A percentile compares a stretch with the other conserved stretches of the same genome.
Evolutionary conservation across 2,329 filamentous ascomycete species (phyloP).

Genomic region (Chaetothyriales sp.): DNA sequence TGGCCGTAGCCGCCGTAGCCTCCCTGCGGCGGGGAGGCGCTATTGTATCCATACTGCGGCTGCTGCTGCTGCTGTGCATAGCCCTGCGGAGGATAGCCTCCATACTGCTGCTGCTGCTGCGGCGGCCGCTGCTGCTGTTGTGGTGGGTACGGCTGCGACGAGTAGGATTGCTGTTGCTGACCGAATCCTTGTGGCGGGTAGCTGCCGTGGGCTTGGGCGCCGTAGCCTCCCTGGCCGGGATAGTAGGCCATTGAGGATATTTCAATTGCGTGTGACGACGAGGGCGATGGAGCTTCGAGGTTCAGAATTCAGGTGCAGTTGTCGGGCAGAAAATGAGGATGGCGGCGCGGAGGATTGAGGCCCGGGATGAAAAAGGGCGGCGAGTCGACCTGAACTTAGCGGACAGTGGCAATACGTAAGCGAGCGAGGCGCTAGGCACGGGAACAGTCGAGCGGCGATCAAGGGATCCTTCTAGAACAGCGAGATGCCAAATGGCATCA

Average conservation of each 20-base stretch:
- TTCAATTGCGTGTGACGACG: background rate
- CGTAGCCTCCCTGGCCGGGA: conserved; percentile 41
- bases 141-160: conserved; percentile 18
- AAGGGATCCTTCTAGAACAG: too few species aligned
- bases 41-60: conserved; percentile 25
- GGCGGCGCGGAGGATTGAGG: background rate
- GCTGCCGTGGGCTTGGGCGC: conserved; percentile 34
- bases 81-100: conserved; percentile 18
- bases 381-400: background rate
- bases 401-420: background rate
- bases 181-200: conserved; percentile 10
- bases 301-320: background rate
- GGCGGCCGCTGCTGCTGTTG: conserved; percentile 14
- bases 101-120: conserved; percentile 11
- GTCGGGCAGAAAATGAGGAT: background rate
- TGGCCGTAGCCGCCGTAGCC: conserved; percentile 21
- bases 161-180: conserved; percentile 19
- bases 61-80: conserved; percentile 36
- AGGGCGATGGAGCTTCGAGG: background rate
- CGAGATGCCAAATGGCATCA: too few species aligned
- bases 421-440: background rate
- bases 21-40: conserved; percentile 22
- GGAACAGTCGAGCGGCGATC: too few species aligned
- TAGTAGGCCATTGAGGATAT: conserved; percentile 46
- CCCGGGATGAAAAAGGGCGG: background rate